Percentiles rank a stretch among this genome's conserved stretches.
These are phyloP conservation scores for Penicillium coffeae DNA, from an alignment of 495 filamentous ascomycete species.

Conservation along the genomic window DNA sequence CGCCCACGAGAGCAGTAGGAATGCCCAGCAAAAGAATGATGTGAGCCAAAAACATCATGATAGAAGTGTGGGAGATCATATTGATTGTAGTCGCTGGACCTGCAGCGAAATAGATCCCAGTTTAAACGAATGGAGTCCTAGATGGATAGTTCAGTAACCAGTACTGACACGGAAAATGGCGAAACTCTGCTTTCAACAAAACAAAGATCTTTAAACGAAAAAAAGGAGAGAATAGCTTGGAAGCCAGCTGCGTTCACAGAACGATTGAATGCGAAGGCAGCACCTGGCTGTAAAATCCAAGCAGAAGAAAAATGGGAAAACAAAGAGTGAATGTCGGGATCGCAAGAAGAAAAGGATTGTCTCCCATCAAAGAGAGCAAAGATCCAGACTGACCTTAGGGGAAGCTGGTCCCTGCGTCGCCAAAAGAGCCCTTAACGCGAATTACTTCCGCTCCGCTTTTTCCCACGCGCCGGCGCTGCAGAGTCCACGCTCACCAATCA, in stretches of 20 bases:
- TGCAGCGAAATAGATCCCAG: conserved; percentile 24
- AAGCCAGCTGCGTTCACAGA: conserved; percentile 2
- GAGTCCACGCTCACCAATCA: conserved; percentile 27
- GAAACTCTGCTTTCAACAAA: background rate
- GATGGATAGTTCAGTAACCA: conserved; percentile 30
- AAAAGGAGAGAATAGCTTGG: conserved; percentile 1
- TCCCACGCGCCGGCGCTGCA: conserved; percentile 9
- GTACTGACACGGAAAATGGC: conserved; percentile 21
- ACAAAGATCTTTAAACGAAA: conserved; percentile 9
- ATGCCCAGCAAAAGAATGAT: conserved; percentile 37
- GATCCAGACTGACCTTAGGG: background rate
- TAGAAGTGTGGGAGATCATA: conserved; percentile 24
- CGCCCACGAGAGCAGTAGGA: conserved; percentile 37
- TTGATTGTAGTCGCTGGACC: conserved; percentile 34
- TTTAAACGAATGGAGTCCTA: conserved; percentile 6
- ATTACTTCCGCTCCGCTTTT: conserved; percentile 9
- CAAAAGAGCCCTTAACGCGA: conserved; percentile 10
- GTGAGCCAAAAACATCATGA: conserved; percentile 32
- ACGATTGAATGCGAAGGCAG: conserved; percentile 15
- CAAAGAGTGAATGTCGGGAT: background rate
- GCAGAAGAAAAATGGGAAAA: background rate
- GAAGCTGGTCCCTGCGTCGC: conserved; percentile 3
- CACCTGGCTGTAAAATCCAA: conserved; percentile 6
- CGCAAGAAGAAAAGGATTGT: conserved; percentile 2
- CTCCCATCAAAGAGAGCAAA: background rate